Evolutionary conservation across 768 basidiomycete species (phyloP).

Genomic region (Xerocomellus chrysenteron): DNA sequence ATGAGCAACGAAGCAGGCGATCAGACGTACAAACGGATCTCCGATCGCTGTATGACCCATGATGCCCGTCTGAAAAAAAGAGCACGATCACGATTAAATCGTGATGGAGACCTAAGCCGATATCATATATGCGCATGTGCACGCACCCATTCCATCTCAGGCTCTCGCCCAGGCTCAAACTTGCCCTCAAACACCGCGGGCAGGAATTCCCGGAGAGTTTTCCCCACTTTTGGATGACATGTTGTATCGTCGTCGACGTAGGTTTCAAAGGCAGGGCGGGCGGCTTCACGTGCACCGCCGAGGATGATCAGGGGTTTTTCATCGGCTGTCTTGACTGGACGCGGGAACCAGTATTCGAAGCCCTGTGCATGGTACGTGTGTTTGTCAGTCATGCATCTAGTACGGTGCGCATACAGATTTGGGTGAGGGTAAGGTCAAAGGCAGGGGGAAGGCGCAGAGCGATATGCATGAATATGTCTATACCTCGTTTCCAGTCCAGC

Average conservation of each 20-base stretch:
- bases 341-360: constrained; percentile 83
- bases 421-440: no score
- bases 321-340: constrained; percentile 38
- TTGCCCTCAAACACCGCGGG: constrained; percentile 55
- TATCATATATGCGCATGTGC: not conserved
- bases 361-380: constrained; percentile 29
- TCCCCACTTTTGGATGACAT: constrained; percentile 47
- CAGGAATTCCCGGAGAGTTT: constrained; percentile 56
- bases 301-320: constrained; percentile 63
- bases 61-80: constrained; percentile 63
- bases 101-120: not conserved
- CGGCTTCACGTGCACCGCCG: constrained; percentile 61
- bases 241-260: constrained; percentile 58
- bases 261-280: constrained; percentile 44
- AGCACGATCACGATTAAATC: not conserved
- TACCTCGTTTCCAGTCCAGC: constrained; percentile 48
- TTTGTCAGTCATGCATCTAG: no score
- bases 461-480: not conserved
- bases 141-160: constrained; percentile 82
- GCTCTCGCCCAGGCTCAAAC: constrained; percentile 47
- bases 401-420: no score
- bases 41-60: constrained; percentile 67
- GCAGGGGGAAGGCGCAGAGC: no score
- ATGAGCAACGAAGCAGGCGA: not conserved
- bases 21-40: constrained; percentile 62